A percentile compares a stretch with the other conserved stretches of the same genome.
phyloP scores from a whole-genome alignment of 805 yeast species.

The Debaryomyces hansenii region DNA sequence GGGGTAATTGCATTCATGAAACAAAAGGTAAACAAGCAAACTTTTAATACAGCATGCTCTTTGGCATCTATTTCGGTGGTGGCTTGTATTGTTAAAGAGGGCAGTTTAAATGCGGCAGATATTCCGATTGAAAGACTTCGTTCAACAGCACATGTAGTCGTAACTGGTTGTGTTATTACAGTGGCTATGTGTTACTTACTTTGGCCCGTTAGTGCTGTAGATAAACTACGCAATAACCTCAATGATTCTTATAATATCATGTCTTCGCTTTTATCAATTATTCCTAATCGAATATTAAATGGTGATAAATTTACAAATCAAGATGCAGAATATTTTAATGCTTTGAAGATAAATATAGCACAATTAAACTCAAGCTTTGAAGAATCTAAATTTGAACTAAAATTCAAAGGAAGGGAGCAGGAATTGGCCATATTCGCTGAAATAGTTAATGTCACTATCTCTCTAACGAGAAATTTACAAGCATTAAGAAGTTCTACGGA shows the following conservation, averaged over 20 bases:
- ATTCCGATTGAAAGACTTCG: slow-evolving; percentile 56
- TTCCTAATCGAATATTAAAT: slow-evolving; percentile 49
- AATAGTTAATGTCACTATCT: slow-evolving; percentile 52
- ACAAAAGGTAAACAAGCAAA: slow-evolving; percentile 62
- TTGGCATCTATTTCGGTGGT: slow-evolving; percentile 71
- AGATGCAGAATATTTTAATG: slow-evolving; percentile 35
- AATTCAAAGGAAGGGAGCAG: slow-evolving; percentile 51
- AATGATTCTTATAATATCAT: slow-evolving; percentile 53
- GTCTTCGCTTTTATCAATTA: slow-evolving; percentile 47
- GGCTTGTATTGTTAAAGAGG: slow-evolving; percentile 73
- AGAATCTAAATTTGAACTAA: slow-evolving; percentile 65
- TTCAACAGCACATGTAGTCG: slow-evolving; percentile 58
- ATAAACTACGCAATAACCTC: slow-evolving; percentile 42
- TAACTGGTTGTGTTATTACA: slow-evolving; percentile 59
- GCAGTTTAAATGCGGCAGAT: slow-evolving; percentile 56
- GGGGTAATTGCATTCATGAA: slow-evolving; percentile 72
- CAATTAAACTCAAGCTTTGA: slow-evolving; percentile 43
- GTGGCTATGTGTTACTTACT: slow-evolving; percentile 59
- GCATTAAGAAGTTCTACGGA: slow-evolving; percentile 70
- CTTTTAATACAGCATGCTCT: slow-evolving; percentile 81
- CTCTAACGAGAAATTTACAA: slow-evolving; percentile 57
- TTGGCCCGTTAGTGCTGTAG: slow-evolving; percentile 63
- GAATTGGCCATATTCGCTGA: slow-evolving; percentile 48
- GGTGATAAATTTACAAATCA: slow-evolving; percentile 45
- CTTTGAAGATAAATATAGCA: slow-evolving; percentile 41